Evolutionary conservation across 176 grass and related monocot species (phyloP).

Genomic region (Oryza meridionalis): DNA sequence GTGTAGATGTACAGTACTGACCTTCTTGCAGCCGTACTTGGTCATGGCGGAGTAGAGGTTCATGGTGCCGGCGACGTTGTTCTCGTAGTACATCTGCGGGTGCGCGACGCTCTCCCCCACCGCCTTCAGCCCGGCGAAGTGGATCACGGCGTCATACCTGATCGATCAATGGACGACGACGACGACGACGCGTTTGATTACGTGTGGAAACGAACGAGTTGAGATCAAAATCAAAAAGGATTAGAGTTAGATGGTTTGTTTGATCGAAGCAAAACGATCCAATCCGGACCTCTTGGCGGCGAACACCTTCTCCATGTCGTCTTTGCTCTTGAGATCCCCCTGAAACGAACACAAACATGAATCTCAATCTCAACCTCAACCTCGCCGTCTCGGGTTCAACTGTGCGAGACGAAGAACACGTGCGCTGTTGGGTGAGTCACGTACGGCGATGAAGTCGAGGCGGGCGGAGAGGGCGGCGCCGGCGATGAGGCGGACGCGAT

Average conservation of each 20-base stretch:
- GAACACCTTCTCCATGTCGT: conserved; percentile 81
- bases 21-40: conserved; percentile 83
- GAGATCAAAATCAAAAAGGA: not conserved
- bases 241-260: not conserved
- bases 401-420: not conserved
- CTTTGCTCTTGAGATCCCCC: conserved; percentile 77
- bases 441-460: conserved; percentile 73
- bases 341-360: conserved; percentile 19
- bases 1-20: not conserved
- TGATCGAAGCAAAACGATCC: not conserved
- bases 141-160: conserved; percentile 92
- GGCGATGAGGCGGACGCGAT: conserved; percentile 78
- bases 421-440: not conserved
- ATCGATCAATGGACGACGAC: not conserved
- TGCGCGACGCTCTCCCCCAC: conserved; percentile 87
- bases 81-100: conserved; percentile 82
- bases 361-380: not conserved
- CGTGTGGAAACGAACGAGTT: not conserved
- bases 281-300: conserved; percentile 27
- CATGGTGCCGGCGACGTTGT: conserved; percentile 88
- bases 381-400: not conserved
- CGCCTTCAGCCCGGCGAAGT: conserved; percentile 91
- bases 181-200: no score
- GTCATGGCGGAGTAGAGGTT: conserved; percentile 80
- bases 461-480: conserved; percentile 60